A percentile compares a stretch with the other conserved stretches of the same genome.
Evolutionary conservation across 805 yeast genomes (phyloP).

Genomic region (Saturnispora dispora): DNA sequence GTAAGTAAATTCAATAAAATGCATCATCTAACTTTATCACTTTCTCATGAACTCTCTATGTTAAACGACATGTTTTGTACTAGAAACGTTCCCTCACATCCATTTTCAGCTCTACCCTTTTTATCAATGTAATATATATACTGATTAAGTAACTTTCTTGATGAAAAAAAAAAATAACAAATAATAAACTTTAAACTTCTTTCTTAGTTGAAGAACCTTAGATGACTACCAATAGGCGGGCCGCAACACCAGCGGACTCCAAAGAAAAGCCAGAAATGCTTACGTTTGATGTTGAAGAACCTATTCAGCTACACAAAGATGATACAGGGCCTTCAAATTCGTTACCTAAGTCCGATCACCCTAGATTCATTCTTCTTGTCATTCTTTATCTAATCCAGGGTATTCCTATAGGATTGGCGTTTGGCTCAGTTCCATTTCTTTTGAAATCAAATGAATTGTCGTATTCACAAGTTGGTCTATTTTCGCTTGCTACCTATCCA

Average conservation of each 20-base stretch:
- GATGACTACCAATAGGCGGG: conserved; percentile 7
- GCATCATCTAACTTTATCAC: neutral
- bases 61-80: neutral
- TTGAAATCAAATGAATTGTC: conserved; percentile 67
- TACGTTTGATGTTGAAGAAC: conserved; percentile 7
- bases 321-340: conserved; percentile 6
- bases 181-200: neutral
- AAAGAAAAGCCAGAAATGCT: conserved; percentile 1
- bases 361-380: conserved; percentile 66
- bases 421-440: conserved; percentile 88
- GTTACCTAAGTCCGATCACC: conserved; percentile 43
- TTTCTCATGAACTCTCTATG: neutral
- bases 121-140: neutral
- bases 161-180: neutral
- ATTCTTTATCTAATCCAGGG: conserved; percentile 82
- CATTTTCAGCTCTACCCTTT: neutral
- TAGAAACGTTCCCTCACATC: neutral
- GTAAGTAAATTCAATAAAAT: conserved; percentile 1
- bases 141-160: neutral
- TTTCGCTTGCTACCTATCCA: conserved; percentile 89
- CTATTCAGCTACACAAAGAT: neutral
- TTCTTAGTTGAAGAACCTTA: neutral
- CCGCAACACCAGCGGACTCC: conserved; percentile 2
- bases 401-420: conserved; percentile 92
- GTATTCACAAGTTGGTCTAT: conserved; percentile 84